Evolutionary conservation across 176 grass and related monocot genomes (phyloP).

Genomic region (Coix lacrymajobi): DNA sequence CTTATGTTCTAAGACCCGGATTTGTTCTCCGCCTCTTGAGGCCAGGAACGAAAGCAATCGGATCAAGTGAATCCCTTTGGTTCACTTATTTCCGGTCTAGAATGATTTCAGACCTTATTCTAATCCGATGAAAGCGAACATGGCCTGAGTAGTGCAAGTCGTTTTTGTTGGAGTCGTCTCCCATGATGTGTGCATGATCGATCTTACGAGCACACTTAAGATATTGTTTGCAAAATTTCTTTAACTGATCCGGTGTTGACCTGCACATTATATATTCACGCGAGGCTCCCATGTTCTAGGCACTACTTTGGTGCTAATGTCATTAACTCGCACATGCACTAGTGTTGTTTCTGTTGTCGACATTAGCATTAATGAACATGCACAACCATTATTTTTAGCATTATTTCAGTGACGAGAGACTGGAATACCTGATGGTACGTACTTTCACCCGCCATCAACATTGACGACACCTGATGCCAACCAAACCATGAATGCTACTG

Average conservation of each 20-base stretch:
- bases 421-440: background rate
- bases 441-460: background rate
- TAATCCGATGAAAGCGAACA: too few relatives aligned
- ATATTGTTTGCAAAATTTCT: background rate
- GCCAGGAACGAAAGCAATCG: too few relatives aligned
- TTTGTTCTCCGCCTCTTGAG: too few relatives aligned
- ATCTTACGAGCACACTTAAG: background rate
- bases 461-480: background rate
- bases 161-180: background rate
- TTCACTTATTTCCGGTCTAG: too few relatives aligned
- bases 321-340: background rate
- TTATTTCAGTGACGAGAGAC: background rate
- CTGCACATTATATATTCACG: background rate
- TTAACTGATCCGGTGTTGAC: background rate
- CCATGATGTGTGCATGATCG: background rate
- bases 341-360: background rate
- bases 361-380: background rate
- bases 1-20: too few relatives aligned
- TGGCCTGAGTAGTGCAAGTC: too few relatives aligned
- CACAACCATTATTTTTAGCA: background rate
- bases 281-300: background rate
- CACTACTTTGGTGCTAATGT: background rate
- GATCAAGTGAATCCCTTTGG: too few relatives aligned
- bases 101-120: too few relatives aligned
- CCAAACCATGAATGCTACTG: background rate